Conservation (phyloP, 805 yeast species). For the Starmerella floricola region DNA sequence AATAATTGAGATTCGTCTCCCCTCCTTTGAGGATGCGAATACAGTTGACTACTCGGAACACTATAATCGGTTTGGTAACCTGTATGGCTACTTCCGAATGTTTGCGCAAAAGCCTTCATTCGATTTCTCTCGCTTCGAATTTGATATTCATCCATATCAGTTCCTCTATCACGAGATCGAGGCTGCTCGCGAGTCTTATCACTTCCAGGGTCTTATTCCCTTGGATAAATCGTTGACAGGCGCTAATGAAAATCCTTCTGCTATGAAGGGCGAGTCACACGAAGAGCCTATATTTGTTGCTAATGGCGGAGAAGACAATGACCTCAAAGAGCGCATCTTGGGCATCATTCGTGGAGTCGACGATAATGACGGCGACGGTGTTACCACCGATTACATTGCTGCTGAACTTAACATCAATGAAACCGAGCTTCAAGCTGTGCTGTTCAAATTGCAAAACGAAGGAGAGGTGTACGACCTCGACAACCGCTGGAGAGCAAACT, state of each 20-base stretch:
- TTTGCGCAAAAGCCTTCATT: constrained; percentile 42
- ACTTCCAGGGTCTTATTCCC: constrained; percentile 20
- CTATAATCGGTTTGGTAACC: constrained; percentile 37
- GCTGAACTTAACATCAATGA: constrained; percentile 10
- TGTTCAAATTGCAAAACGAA: constrained; percentile 5
- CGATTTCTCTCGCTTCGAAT: constrained; percentile 39
- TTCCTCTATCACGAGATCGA: constrained; percentile 49
- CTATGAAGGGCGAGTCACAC: background rate
- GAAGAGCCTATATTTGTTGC: constrained; percentile 11
- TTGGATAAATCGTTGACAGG: constrained; percentile 1
- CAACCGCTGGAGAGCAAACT: constrained; percentile 5
- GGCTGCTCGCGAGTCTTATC: constrained; percentile 41
- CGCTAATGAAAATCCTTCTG: background rate
- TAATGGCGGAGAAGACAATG: background rate
- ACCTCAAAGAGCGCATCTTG: constrained; percentile 8
- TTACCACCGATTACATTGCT: constrained; percentile 12
- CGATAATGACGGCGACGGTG: constrained; percentile 16
- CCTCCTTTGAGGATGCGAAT: constrained; percentile 33
- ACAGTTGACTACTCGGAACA: constrained; percentile 28
- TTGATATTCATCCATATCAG: constrained; percentile 33
- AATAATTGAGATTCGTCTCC: constrained; percentile 39
- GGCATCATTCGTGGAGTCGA: constrained; percentile 10
- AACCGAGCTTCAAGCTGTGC: background rate
- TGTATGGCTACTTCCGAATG: constrained; percentile 36
- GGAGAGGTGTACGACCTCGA: constrained; percentile 14